A percentile compares a stretch with the other conserved stretches of the same genome.
phyloP scores from a whole-genome alignment of 352 stramenopile genomes.

The Phytopythium ostracodes region DNA sequence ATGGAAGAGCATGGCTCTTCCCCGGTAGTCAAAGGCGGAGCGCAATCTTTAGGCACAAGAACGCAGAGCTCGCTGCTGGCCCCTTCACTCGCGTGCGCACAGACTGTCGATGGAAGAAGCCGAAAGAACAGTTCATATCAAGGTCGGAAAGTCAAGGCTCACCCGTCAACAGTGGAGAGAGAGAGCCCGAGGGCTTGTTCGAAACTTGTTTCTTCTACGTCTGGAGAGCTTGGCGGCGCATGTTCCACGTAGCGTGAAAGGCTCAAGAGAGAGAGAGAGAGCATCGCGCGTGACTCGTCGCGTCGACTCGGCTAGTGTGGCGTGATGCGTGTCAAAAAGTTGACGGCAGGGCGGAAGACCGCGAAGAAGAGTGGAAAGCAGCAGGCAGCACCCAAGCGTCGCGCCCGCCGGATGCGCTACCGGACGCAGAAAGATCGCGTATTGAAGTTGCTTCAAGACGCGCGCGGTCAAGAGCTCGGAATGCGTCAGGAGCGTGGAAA shows the following conservation, averaged over 20 bases:
- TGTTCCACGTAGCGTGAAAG: background rate
- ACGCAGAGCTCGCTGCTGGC: background rate
- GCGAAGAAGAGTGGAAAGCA: background rate
- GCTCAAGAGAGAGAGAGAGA: background rate
- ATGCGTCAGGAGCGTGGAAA: background rate
- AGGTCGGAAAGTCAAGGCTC: slow-evolving; percentile 2
- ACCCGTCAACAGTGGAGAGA: slow-evolving; percentile 1
- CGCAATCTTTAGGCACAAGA: background rate
- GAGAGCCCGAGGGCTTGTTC: background rate
- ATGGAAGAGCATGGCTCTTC: background rate
- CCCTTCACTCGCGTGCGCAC: slow-evolving; percentile 2
- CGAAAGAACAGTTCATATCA: background rate
- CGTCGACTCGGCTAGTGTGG: slow-evolving; percentile 1
- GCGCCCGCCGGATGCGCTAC: background rate
- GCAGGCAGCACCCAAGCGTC: background rate
- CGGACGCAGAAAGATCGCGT: background rate
- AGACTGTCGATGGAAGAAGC: slow-evolving; percentile 7
- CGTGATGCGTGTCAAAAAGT: background rate
- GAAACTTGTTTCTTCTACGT: slow-evolving; percentile 1
- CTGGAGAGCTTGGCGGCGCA: background rate
- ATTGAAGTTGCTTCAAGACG: background rate
- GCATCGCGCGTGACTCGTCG: slow-evolving; percentile 1
- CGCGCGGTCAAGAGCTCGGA: background rate
- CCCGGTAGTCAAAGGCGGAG: background rate
- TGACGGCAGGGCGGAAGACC: background rate